Evolutionary conservation across 2,329 filamentous ascomycete genomes (phyloP), one percentile per base, ranked within the genome.

Genomic region (Zasmidium citrigriseum): DNA sequence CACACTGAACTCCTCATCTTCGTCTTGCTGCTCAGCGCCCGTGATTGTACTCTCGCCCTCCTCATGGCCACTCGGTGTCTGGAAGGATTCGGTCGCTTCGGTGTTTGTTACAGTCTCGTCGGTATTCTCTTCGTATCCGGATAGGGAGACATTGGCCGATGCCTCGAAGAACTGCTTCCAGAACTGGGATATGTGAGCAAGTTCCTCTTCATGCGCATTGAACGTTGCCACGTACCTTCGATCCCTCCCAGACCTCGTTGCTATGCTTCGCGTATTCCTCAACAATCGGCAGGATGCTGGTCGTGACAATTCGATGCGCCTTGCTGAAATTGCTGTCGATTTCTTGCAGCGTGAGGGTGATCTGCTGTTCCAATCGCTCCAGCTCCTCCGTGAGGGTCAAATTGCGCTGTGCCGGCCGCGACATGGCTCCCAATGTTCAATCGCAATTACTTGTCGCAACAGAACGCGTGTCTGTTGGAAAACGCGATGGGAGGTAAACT

Each of bases 111-210:
- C 78, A 52, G 82, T 77, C 56, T 73, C 85, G n/a, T 89, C 87
- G 5, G 75, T 73, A 14, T 85, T 85, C 21, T 96, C 93, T 72
- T 96, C 93, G 75, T 99, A 97, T 24, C 93, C 92, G 0, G 92
- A 96, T 11, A 99, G 84, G 11, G 93, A 96, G 23, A 99, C 93
- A 70, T 99, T 98, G 73, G 95, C 95, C 49, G 93, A 96, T 34
- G 95, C 92, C 78, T 99, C 95, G 76, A 99, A 99, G 80, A 99
- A 99, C 80, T 98, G 93, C 77, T 99, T 99, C 95, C 95, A 99
- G 77, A 99, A 99, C 90, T 96, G 70, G 12, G 55, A 34, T 24
- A 7, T 44, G 50, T 61, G 29, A 63, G 58, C 21, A n/a, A 20
- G 29, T 41, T 55, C 47, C 45, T 44, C 41, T 3, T 24, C 11